Conservation (phyloP, 345 rosid genomes). For the Clausena lansium region DNA sequence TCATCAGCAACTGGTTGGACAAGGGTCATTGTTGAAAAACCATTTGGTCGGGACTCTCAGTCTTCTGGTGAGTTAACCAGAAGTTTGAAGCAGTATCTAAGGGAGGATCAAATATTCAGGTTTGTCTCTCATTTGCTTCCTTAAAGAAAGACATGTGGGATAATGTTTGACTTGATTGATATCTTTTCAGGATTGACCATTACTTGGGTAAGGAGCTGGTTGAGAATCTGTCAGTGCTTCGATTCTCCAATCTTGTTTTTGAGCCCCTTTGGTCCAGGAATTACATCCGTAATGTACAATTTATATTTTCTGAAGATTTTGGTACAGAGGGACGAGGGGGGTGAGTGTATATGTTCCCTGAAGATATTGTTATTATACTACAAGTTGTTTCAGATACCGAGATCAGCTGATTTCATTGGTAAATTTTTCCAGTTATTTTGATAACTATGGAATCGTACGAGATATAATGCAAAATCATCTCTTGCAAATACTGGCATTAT, state of each 20-base stretch:
- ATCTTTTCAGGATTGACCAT: slow-evolving; percentile 68
- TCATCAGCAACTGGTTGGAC: slow-evolving; percentile 84
- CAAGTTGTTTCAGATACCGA: background rate
- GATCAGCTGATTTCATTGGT: background rate
- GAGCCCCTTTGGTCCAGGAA: slow-evolving; percentile 90
- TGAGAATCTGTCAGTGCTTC: slow-evolving; percentile 91
- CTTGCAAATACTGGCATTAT: slow-evolving; percentile 81
- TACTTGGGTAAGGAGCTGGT: slow-evolving; percentile 94
- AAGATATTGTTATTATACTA: background rate
- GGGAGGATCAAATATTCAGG: slow-evolving; percentile 92
- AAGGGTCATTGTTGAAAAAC: slow-evolving; percentile 89
- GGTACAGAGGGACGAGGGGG: slow-evolving; percentile 97
- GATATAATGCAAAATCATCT: slow-evolving; percentile 98
- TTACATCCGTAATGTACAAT: slow-evolving; percentile 83
- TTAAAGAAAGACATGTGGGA: background rate
- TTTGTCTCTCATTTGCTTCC: slow-evolving; percentile 18
- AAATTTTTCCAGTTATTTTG: slow-evolving; percentile 38
- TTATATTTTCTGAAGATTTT: slow-evolving; percentile 91
- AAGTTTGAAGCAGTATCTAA: slow-evolving; percentile 69
- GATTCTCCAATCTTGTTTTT: slow-evolving; percentile 91
- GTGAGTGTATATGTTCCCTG: slow-evolving; percentile 33
- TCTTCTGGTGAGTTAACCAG: slow-evolving; percentile 81
- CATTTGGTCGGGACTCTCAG: slow-evolving; percentile 83
- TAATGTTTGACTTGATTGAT: slow-evolving; percentile 5
- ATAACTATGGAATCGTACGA: slow-evolving; percentile 81